Base-by-base conservation (phyloP, 345 rosid species). In the Moricandia arvensis region DNA sequence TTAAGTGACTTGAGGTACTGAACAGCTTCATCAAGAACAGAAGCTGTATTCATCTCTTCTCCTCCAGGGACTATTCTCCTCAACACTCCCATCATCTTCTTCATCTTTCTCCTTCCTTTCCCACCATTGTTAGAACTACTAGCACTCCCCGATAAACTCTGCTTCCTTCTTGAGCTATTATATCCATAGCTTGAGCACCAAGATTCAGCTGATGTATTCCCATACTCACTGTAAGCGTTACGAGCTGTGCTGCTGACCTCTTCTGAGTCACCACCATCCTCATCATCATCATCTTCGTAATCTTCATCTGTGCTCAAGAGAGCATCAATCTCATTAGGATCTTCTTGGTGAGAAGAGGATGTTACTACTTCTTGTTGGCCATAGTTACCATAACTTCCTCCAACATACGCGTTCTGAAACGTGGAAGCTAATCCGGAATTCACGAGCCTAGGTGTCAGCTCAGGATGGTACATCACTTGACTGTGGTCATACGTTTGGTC, bases 281-380 rank as follows among this genome's bases (percentile, higher is more conserved):
- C 80, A 29, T 64, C 29, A 7, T n/a, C 29, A 7, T 12, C 51
- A 27, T 81, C 83, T 58, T 75, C 75, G 6, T 85, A 87, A 8
- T 85, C 93, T 31, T 84, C 88, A 75, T 87, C 95, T 59, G 76
- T 67, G 85, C 92, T 87, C 83, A 93, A 71, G 69, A 93, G 83
- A 0, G 89, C 94, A 85, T 93, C 91, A 43, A 93, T 90, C 79
- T 93, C 98, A 77, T 85, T 91, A 1, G 95, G 87, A 85, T 93
- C 93, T 76, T 90, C 96, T 72, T 86, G 83, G 61, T 77, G 66
- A 69, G 88, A 84, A 68, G 81, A 76, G 18, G 90, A 82, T 7
- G 68, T 69, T 77, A n/a, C 69, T 77, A 80, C 30, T 9, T 16
- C 3, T 49, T 54, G 13, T 54, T 54, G 84, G 27, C 72, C 85